Conservation (phyloP, 73 alveolate genomes). For the Symbiodinium natans region DNA sequence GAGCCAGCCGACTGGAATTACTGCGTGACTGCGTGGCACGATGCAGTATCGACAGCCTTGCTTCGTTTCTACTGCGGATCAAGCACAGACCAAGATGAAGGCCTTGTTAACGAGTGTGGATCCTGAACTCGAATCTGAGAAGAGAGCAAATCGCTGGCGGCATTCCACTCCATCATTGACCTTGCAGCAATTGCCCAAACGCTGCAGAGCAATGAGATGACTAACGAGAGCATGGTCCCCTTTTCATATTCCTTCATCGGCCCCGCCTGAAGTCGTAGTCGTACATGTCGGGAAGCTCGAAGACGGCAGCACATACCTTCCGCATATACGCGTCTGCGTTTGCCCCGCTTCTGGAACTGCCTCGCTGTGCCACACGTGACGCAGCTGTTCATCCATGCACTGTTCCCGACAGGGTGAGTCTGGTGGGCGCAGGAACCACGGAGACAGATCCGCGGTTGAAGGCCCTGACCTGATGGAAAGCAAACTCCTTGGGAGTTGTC, state of each 20-base stretch:
- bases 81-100: neutral
- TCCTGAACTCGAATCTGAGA: neutral
- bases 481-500: too few species aligned
- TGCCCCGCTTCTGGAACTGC: neutral
- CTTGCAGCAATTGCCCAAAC: neutral
- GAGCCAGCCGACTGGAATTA: neutral
- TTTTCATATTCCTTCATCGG: too few species aligned
- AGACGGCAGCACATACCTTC: slow-evolving; percentile 80
- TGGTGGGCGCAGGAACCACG: slow-evolving; percentile 75
- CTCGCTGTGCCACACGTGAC: neutral
- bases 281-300: slow-evolving; percentile 78
- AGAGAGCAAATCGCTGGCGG: slow-evolving; percentile 40
- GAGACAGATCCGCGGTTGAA: slow-evolving; percentile 88
- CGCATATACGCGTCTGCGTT: too few species aligned
- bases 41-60: neutral
- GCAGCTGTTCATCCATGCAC: neutral
- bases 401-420: neutral
- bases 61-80: neutral
- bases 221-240: too few species aligned
- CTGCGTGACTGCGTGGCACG: neutral
- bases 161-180: slow-evolving; percentile 76
- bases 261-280: slow-evolving; percentile 62
- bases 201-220: too few species aligned
- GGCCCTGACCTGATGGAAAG: slow-evolving; percentile 47
- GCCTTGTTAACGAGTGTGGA: neutral